Evolutionary conservation across 164 flowering plant species (phyloP).

Genomic region (Dillenia turbinata): DNA sequence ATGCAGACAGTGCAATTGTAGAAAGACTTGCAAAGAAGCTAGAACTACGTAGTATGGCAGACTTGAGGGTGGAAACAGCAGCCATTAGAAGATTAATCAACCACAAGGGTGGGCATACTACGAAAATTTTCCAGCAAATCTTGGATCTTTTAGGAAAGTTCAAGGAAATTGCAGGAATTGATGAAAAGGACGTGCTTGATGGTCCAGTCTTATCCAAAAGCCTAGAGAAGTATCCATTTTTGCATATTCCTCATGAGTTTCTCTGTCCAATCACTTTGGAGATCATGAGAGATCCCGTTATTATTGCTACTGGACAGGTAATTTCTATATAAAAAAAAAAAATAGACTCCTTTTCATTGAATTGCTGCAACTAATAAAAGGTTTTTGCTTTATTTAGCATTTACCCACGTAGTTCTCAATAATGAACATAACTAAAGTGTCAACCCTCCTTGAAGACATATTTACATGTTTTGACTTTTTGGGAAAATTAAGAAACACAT

Average conservation of each 20-base stretch:
- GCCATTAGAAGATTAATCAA: conserved; percentile 49
- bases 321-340: background rate
- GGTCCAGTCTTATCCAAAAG: conserved; percentile 31
- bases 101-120: conserved; percentile 34
- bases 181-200: conserved; percentile 24
- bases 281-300: conserved; percentile 83
- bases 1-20: conserved; percentile 66
- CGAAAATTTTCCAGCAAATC: conserved; percentile 47
- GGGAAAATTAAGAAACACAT: too few relatives aligned
- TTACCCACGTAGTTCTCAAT: too few relatives aligned
- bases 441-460: too few relatives aligned
- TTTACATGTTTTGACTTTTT: too few relatives aligned
- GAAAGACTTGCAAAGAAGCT: conserved; percentile 78
- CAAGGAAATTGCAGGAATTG: conserved; percentile 52
- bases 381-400: too few relatives aligned
- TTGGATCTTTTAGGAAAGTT: conserved; percentile 53
- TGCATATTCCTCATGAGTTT: conserved; percentile 61
- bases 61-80: conserved; percentile 47
- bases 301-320: conserved; percentile 79
- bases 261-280: conserved; percentile 75
- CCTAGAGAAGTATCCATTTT: conserved; percentile 33
- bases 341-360: too few relatives aligned
- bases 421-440: too few relatives aligned
- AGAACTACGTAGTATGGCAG: conserved; percentile 47
- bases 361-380: too few relatives aligned